Conservation (phyloP, 805 yeast genomes). For the Candida maesae region DNA sequence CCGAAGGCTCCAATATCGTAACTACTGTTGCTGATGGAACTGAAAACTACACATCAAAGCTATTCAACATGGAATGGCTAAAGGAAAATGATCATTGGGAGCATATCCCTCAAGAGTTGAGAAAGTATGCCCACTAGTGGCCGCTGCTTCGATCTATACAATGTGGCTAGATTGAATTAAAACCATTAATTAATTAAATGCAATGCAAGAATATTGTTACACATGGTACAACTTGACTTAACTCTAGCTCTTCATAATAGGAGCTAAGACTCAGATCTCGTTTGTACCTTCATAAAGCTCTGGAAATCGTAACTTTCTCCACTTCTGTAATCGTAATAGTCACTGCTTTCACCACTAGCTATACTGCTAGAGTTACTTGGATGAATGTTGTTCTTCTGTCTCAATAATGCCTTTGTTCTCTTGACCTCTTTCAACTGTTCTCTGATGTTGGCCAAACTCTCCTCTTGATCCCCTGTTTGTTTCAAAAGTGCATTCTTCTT, state of each 20-base stretch:
- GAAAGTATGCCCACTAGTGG: slow-evolving; percentile 14
- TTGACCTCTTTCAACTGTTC: slow-evolving; percentile 11
- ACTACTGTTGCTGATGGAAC: slow-evolving; percentile 24
- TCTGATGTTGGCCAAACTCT: slow-evolving; percentile 11
- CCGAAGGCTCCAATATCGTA: slow-evolving; percentile 26
- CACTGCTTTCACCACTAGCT: slow-evolving; percentile 4
- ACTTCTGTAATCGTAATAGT: slow-evolving; percentile 23
- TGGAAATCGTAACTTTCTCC: slow-evolving; percentile 17
- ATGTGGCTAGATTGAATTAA: no score
- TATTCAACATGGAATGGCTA: slow-evolving; percentile 21
- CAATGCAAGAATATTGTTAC: no score
- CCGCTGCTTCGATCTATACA: no score
- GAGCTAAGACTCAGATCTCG: no score
- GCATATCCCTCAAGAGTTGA: slow-evolving; percentile 17
- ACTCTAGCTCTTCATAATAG: no score
- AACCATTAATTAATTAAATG: neutral
- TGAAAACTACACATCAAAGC: slow-evolving; percentile 23
- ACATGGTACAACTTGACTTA: no score
- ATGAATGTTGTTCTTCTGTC: neutral
- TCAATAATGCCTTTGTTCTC: slow-evolving; percentile 8
- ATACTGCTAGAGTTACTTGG: slow-evolving; percentile 9
- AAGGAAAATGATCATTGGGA: slow-evolving; percentile 23
- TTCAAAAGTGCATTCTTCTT: slow-evolving; percentile 14
- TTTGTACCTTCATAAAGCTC: slow-evolving; percentile 16
- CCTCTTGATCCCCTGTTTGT: slow-evolving; percentile 13